phyloP scores from a whole-genome alignment of 306 rosid genomes.

The Dicorynia guianensis region DNA sequence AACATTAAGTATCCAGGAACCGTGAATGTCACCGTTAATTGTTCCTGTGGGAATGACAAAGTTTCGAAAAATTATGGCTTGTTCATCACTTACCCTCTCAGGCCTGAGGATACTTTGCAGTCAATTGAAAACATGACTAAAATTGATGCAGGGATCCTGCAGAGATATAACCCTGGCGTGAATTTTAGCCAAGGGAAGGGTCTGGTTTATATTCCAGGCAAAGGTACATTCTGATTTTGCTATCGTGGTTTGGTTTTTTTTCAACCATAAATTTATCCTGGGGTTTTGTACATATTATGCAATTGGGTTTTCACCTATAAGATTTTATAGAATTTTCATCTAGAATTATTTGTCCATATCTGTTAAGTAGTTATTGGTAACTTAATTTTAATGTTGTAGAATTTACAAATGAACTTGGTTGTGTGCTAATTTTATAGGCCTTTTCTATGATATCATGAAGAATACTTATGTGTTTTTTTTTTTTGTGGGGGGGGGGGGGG shows the following conservation, averaged over 20 bases:
- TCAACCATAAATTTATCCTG: background rate
- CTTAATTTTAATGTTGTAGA: no score
- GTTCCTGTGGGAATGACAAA: constrained; percentile 67
- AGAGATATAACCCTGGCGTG: constrained; percentile 59
- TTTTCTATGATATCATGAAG: no score
- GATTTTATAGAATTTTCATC: no score
- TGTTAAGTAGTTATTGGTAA: no score
- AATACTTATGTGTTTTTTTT: no score
- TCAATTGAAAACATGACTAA: constrained; percentile 38
- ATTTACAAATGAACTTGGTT: background rate
- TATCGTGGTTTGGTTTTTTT: constrained; percentile 23
- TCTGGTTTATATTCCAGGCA: constrained; percentile 68
- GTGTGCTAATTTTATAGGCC: no score
- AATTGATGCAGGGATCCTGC: constrained; percentile 43
- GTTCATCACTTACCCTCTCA: constrained; percentile 76
- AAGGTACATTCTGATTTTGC: constrained; percentile 54
- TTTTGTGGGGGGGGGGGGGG: no score
- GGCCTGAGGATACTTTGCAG: constrained; percentile 52
- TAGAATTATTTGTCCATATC: no score
- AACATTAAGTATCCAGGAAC: constrained; percentile 39
- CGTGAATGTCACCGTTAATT: constrained; percentile 63
- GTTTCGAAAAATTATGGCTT: constrained; percentile 65
- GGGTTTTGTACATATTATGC: background rate
- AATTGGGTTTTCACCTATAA: background rate
- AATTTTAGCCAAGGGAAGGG: constrained; percentile 65